Evolutionary conservation across 164 flowering plant species (phyloP).

Genomic region (Hamamelis virginiana): DNA sequence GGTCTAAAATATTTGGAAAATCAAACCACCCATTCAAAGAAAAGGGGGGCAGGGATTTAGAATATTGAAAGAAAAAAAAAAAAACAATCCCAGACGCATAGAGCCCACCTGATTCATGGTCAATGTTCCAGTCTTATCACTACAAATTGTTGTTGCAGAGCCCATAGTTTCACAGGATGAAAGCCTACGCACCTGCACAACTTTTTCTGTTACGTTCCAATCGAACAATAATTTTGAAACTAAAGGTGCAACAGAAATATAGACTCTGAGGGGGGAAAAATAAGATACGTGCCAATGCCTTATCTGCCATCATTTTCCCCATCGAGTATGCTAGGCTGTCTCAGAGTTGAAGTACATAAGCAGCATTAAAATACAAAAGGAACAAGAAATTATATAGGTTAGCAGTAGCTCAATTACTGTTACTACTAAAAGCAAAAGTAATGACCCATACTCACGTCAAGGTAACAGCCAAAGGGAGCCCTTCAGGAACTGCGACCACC

Average conservation of each 20-base stretch:
- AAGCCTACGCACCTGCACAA: conserved; percentile 80
- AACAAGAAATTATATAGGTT: background rate
- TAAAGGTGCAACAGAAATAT: background rate
- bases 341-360: background rate
- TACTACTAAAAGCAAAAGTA: background rate
- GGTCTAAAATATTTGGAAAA: too few species aligned
- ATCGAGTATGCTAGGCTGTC: conserved; percentile 93
- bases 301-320: conserved; percentile 98
- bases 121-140: conserved; percentile 98
- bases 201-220: conserved; percentile 15
- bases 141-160: conserved; percentile 95
- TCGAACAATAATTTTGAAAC: background rate
- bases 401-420: background rate
- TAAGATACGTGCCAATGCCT: conserved; percentile 72
- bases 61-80: background rate
- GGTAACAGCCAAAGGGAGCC: conserved; percentile 97
- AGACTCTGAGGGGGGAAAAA: background rate
- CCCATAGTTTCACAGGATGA: conserved; percentile 99
- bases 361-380: background rate
- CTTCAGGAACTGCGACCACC: conserved; percentile 99
- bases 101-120: conserved; percentile 76
- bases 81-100: background rate
- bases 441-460: conserved; percentile 63
- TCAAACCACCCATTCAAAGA: too few species aligned
- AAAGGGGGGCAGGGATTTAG: background rate